Percentiles rank a stretch among this genome's conserved stretches.
phyloP scores from a whole-genome alignment of 1,284 basidiomycete genomes.

The Ganoderma meredithae region DNA sequence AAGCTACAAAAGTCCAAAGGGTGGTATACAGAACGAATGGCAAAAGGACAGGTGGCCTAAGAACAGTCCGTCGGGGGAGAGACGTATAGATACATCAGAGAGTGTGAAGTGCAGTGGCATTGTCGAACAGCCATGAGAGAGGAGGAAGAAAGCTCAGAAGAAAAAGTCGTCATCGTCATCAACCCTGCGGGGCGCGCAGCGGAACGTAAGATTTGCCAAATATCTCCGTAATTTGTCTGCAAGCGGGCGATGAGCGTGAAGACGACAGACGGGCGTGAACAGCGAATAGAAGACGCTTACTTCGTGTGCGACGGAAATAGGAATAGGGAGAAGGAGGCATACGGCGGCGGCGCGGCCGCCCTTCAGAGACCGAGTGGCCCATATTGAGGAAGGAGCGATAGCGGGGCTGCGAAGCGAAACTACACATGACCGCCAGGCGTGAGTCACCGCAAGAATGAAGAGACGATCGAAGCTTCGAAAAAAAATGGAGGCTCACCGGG shows the following conservation, averaged over 20 bases:
- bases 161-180: constrained; percentile 21
- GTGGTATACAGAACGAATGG: background rate
- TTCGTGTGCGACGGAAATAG: constrained; percentile 14
- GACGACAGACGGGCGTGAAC: background rate
- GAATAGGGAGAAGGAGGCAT: constrained; percentile 28
- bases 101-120: background rate
- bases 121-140: background rate
- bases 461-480: background rate
- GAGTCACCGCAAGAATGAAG: background rate
- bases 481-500: background rate
- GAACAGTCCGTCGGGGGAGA: background rate
- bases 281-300: constrained; percentile 4
- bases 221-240: constrained; percentile 30
- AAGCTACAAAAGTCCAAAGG: background rate
- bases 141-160: constrained; percentile 7
- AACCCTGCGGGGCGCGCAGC: constrained; percentile 15
- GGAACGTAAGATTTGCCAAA: constrained; percentile 20
- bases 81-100: constrained; percentile 14
- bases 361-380: constrained; percentile 26
- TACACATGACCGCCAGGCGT: background rate
- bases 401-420: constrained; percentile 11
- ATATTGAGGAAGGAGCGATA: constrained; percentile 30
- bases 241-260: background rate
- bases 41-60: background rate
- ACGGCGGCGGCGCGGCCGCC: constrained; percentile 10